phyloP scores from a whole-genome alignment of 257 asterid genomes.

The Primulina eburnea region DNA sequence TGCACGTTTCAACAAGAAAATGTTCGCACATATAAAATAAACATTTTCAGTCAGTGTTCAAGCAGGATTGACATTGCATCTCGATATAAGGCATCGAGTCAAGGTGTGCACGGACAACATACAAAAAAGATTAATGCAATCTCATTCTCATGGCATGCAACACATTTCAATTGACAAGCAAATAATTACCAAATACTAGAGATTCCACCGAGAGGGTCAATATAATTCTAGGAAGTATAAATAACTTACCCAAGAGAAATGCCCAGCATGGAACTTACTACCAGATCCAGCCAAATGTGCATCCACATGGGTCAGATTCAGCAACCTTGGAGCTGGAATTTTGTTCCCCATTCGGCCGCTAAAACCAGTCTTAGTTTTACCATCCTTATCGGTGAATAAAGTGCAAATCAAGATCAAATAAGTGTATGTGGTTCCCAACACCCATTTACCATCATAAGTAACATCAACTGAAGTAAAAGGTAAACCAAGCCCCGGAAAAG shows the following conservation, averaged over 20 bases:
- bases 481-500: conserved; percentile 97
- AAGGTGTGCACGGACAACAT: neutral
- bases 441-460: conserved; percentile 98
- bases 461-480: conserved; percentile 93
- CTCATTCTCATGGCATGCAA: neutral
- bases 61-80: neutral
- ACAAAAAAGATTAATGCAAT: neutral
- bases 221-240: neutral
- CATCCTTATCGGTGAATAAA: conserved; percentile 83
- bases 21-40: neutral
- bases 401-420: conserved; percentile 92
- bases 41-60: neutral
- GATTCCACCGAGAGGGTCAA: neutral
- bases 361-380: conserved; percentile 83
- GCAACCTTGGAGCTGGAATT: conserved; percentile 94
- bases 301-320: conserved; percentile 95
- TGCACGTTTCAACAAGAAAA: neutral
- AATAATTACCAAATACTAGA: too few species aligned
- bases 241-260: conserved; percentile 91
- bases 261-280: conserved; percentile 89
- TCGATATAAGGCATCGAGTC: neutral
- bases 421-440: conserved; percentile 91
- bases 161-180: neutral
- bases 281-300: conserved; percentile 80
- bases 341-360: conserved; percentile 91